A percentile compares a stretch with the other conserved stretches of the same genome.
Evolutionary conservation across 2,329 filamentous ascomycete genomes (phyloP).

Genomic region (Diaporthe eres): DNA sequence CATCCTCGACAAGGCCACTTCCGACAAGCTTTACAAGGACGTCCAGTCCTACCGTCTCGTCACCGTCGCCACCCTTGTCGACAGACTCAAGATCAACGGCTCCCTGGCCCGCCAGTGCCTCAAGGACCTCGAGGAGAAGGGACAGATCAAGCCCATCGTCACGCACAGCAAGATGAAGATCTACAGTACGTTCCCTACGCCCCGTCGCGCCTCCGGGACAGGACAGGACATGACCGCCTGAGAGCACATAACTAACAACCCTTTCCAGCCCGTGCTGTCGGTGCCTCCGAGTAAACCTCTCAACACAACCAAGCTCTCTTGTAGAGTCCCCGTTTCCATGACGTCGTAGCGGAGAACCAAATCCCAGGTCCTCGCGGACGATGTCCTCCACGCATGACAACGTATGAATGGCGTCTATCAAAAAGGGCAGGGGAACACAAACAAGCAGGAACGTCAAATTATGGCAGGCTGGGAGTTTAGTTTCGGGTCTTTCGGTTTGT

Average conservation of each 20-base stretch:
- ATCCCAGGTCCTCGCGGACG: constrained; percentile 7
- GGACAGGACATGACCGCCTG: neutral
- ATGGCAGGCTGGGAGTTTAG: constrained; percentile 44
- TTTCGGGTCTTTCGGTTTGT: constrained; percentile 47
- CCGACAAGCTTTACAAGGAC: constrained; percentile 99
- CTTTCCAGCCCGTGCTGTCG: constrained; percentile 71
- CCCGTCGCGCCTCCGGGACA: neutral
- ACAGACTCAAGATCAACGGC: constrained; percentile 99
- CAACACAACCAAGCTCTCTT: constrained; percentile 29
- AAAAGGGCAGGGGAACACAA: constrained; percentile 38
- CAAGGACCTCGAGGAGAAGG: constrained; percentile 96
- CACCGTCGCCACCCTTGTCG: constrained; percentile 98
- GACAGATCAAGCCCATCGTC: constrained; percentile 97
- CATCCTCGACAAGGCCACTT: constrained; percentile 97
- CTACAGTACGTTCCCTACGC: constrained; percentile 78
- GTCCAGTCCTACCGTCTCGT: constrained; percentile 99
- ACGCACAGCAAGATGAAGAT: constrained; percentile 98
- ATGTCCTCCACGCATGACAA: constrained; percentile 38
- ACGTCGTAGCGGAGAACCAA: constrained; percentile 32
- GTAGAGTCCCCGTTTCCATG: constrained; percentile 45
- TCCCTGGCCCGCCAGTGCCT: constrained; percentile 93
- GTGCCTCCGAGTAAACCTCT: constrained; percentile 60
- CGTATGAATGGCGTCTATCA: constrained; percentile 35
- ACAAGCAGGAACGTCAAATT: constrained; percentile 35
- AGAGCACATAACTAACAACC: constrained; percentile 48